Evolutionary conservation across 1,284 basidiomycete species (phyloP).

Genomic region (Trichosporon coremiiforme): DNA sequence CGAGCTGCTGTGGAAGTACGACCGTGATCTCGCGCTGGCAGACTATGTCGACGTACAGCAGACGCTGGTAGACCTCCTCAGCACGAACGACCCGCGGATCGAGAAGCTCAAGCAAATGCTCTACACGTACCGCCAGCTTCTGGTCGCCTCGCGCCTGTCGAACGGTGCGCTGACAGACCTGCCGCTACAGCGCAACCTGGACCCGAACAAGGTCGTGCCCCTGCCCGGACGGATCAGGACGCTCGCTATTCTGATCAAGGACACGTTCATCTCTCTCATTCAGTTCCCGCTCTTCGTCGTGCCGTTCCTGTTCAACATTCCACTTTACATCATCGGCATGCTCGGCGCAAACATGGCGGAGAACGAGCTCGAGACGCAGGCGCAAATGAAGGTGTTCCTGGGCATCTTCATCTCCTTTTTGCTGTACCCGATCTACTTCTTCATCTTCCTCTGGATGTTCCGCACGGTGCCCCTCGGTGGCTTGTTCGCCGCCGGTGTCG

Average conservation of each 20-base stretch:
- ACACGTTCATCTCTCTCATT: conserved; percentile 68
- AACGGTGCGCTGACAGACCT: conserved; percentile 78
- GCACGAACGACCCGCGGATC: conserved; percentile 65
- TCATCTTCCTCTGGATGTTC: conserved; percentile 77
- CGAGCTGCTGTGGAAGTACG: conserved; percentile 81
- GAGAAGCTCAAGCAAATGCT: conserved; percentile 68
- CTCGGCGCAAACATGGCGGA: conserved; percentile 73
- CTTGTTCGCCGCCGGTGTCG: conserved; percentile 58
- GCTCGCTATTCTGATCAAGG: conserved; percentile 72
- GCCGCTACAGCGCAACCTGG: conserved; percentile 67
- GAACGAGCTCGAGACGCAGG: conserved; percentile 82
- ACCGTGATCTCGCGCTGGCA: conserved; percentile 70
- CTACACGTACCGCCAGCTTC: conserved; percentile 81
- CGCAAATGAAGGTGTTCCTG: conserved; percentile 87
- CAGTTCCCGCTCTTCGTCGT: conserved; percentile 83
- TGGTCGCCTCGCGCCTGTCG: conserved; percentile 76
- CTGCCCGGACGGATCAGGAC: conserved; percentile 79
- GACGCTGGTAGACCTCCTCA: conserved; percentile 83
- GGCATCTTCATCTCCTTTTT: conserved; percentile 72
- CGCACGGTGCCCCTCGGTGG: conserved; percentile 66
- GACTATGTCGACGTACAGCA: conserved; percentile 83
- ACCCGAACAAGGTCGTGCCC: conserved; percentile 70
- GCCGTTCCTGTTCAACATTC: conserved; percentile 77
- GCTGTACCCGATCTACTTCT: conserved; percentile 79
- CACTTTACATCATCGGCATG: conserved; percentile 76